Conservation (phyloP, 495 filamentous ascomycete genomes). For the Chaetomium cochliodes region DNA sequence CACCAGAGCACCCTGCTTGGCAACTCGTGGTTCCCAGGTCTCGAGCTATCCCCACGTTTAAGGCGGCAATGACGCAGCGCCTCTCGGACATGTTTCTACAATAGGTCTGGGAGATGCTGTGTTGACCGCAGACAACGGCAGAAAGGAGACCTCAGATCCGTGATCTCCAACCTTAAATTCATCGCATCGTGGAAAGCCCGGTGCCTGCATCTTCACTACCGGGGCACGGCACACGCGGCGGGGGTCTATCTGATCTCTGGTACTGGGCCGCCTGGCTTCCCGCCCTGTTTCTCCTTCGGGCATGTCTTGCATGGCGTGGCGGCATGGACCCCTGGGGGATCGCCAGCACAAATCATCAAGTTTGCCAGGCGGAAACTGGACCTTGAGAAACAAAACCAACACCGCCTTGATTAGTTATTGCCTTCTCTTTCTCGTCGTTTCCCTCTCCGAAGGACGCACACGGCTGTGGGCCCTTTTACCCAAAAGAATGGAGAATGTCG, state of each 20-base stretch:
- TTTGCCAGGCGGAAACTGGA: conserved; percentile 18
- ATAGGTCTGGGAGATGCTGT: conserved; percentile 31
- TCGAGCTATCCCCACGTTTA: conserved; percentile 27
- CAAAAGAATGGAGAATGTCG: not conserved
- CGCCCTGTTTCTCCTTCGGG: conserved; percentile 4
- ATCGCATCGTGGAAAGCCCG: conserved; percentile 15
- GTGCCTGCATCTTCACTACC: conserved; percentile 27
- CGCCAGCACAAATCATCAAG: not conserved
- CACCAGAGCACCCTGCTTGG: conserved; percentile 22
- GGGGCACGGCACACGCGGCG: not conserved
- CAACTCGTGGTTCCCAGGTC: conserved; percentile 13
- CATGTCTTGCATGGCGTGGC: conserved; percentile 5
- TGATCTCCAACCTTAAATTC: conserved; percentile 35
- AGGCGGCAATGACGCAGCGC: conserved; percentile 28
- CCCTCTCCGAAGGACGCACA: not conserved
- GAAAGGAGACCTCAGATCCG: conserved; percentile 23
- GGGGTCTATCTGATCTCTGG: not conserved
- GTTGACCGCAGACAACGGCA: conserved; percentile 20
- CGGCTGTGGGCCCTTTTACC: not conserved
- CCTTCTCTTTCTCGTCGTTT: not conserved
- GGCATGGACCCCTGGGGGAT: conserved; percentile 17
- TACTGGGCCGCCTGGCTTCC: not conserved
- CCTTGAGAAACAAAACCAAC: conserved; percentile 3
- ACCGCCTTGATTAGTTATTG: too few relatives aligned
- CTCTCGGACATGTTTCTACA: conserved; percentile 36